phyloP scores from a whole-genome alignment of 345 rosid species.

The Mallotus nudiflorus region DNA sequence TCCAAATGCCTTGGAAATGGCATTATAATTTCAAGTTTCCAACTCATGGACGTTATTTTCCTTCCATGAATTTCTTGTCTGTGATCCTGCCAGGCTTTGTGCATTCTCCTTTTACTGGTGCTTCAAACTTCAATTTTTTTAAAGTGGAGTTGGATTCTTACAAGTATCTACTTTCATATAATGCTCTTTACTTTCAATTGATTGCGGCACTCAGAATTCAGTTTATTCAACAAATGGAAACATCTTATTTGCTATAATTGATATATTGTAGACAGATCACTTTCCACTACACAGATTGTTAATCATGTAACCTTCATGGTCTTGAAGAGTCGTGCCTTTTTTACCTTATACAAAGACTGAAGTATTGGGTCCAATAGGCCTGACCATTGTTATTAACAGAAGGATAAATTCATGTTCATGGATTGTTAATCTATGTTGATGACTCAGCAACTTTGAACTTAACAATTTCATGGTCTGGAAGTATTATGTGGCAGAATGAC shows the following conservation, averaged over 20 bases:
- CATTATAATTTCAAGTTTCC: neutral
- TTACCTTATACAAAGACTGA: neutral
- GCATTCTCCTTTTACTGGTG: neutral
- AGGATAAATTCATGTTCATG: neutral
- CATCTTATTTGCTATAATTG: constrained; percentile 20
- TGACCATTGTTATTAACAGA: neutral
- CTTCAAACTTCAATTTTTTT: constrained; percentile 13
- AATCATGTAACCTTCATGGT: constrained; percentile 16
- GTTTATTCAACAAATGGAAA: constrained; percentile 28
- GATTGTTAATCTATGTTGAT: neutral
- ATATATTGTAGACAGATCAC: constrained; percentile 32
- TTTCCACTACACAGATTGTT: constrained; percentile 36
- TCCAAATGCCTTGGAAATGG: neutral
- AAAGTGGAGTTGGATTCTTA: constrained; percentile 21
- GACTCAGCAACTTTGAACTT: neutral
- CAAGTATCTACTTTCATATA: constrained; percentile 6
- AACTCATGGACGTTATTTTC: neutral
- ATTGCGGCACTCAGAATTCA: constrained; percentile 15
- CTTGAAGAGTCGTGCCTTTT: constrained; percentile 25
- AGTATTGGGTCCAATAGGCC: constrained; percentile 5
- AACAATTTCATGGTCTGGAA: neutral
- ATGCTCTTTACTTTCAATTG: constrained; percentile 3
- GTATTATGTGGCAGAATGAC: neutral
- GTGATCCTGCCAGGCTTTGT: neutral
- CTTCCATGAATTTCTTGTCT: neutral